Base-by-base conservation (phyloP, 805 yeast species). In the Candida schatavii region DNA sequence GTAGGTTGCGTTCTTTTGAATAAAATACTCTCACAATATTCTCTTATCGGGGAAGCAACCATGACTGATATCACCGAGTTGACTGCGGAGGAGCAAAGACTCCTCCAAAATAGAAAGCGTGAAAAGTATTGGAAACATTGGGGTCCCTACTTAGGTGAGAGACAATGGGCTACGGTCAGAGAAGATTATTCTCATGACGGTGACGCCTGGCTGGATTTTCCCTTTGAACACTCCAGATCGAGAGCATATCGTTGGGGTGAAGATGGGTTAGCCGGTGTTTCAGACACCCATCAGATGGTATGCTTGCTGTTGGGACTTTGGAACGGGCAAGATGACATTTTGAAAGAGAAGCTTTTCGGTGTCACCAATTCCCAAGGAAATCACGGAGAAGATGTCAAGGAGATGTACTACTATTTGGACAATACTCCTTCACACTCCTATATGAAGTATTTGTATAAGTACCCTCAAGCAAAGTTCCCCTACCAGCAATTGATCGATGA, bases 351-450 rank as follows among this genome's bases (percentile, higher is more conserved):
- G 49, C 71, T 85, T 47, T 89, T 83, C 61, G 97, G 97, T 2
- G 75, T 88, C 30, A 88, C 96, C 21, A 95, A 95, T 39, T 88
- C 87, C 11, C 90, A 89, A 59, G 97, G 97, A 10, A 90, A 90
- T 61, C 97, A 89, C 61, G 97, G 97, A 42, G 97, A 89, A 59
- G 97, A 89, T 61, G 96, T 88, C 46, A 89, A 89, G 66, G 95
- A 86, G 56, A 62, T 82, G 50, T 86, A 86, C 59, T 89, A 80
- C 59, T 88, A 89, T 56, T 72, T 89, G 46, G 97, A 89, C 66
- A 89, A 88, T 64, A 86, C 95, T 10, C 97, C 97, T 5, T 77
- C 96, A 4, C 97, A 89, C 66, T 83, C 95, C 27, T 89, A 88
- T 66, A 85, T 88, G 85, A 89, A 90, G 69, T 88, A 83, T 52